Percentiles rank a stretch among this genome's conserved stretches.
These are phyloP conservation scores for Diaporthe capsici DNA, from an alignment of 2,329 filamentous ascomycete species.

Conservation along the genomic window DNA sequence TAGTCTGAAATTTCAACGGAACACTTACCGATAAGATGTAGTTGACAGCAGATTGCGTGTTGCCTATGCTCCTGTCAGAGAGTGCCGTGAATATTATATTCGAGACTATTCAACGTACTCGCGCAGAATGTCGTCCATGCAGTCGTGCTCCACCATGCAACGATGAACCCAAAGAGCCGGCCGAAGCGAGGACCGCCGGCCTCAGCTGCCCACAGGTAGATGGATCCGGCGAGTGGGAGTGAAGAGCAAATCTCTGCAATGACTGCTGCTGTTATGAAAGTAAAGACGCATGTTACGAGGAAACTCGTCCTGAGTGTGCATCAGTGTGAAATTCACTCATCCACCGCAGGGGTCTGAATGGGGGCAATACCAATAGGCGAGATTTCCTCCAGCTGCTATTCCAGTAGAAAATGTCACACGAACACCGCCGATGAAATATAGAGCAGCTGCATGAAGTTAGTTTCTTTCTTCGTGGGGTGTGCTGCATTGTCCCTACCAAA, in stretches of 20 bases:
- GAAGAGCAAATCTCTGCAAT: conserved; percentile 73
- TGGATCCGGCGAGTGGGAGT: conserved; percentile 70
- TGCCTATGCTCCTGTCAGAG: conserved; percentile 49
- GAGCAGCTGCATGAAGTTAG: conserved; percentile 60
- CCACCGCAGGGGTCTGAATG: not conserved
- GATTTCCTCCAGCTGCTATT: conserved; percentile 71
- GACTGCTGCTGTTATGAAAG: conserved; percentile 72
- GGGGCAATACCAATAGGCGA: conserved; percentile 68
- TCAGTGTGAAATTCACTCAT: not conserved
- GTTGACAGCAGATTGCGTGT: conserved; percentile 65
- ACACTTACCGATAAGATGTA: conserved; percentile 63
- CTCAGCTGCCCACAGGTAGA: conserved; percentile 74
- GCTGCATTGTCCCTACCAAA: conserved; percentile 59
- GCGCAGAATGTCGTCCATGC: conserved; percentile 73
- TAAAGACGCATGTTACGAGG: conserved; percentile 71
- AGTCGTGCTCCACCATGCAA: conserved; percentile 75
- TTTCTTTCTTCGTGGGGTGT: not conserved
- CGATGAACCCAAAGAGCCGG: conserved; percentile 70
- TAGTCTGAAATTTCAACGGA: no score
- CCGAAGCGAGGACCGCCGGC: conserved; percentile 68
- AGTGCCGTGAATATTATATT: no score
- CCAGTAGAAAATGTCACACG: conserved; percentile 74
- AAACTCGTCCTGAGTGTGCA: conserved; percentile 66
- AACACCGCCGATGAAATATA: conserved; percentile 73
- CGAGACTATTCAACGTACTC: conserved; percentile 50